Base-by-base conservation (phyloP, 179 eudicot species). In the Nepenthes alata region DNA sequence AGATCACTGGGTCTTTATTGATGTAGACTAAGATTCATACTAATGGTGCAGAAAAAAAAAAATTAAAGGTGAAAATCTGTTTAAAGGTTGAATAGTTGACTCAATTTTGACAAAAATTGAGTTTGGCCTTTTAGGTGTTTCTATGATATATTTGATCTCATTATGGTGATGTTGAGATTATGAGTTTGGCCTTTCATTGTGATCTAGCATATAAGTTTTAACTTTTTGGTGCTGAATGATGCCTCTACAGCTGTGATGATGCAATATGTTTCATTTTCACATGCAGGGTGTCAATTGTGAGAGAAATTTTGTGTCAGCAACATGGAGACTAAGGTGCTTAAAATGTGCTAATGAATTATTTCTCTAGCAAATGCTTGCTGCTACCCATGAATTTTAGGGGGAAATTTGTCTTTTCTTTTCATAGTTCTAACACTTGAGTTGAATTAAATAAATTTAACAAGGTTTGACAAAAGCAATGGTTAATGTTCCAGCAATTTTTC, bases 271-370 rank as follows among this genome's bases (percentile, higher is more conserved):
- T 55, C 44, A 55, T 63, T 35, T 59, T 57, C 15, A 16, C 56
- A 37, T 64, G 74, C 89, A 88, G 91, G 89, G 81, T 54, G 35
- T 55, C 57, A 63, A 70, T 67, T 67, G 70, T 37, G 74, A 72
- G 53, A 61, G 58, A 58, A 67, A 62, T 47, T 76, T 59, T 72
- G 76, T 88, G 6, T 65, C 74, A 61, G 96, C 96, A 51, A 78
- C 77, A 44, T 89, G 96, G 96, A 85, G 76, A 57, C 65, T 89
- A 34, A 87, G 96, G 96, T 87, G 64, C 70, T 65, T 62, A 53
- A 25, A 13, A 59, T 61, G 9, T 38, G 35, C 55, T 47, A 50
- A 11, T 35, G 6, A 67, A 41, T 9, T 75, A 11, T 50, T 11
- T 7, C 2, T 50, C n/a, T n/a, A 50, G 11, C n/a, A 11, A 0